phyloP scores from a whole-genome alignment of 345 rosid genomes.

The Carallia pectinifolia region DNA sequence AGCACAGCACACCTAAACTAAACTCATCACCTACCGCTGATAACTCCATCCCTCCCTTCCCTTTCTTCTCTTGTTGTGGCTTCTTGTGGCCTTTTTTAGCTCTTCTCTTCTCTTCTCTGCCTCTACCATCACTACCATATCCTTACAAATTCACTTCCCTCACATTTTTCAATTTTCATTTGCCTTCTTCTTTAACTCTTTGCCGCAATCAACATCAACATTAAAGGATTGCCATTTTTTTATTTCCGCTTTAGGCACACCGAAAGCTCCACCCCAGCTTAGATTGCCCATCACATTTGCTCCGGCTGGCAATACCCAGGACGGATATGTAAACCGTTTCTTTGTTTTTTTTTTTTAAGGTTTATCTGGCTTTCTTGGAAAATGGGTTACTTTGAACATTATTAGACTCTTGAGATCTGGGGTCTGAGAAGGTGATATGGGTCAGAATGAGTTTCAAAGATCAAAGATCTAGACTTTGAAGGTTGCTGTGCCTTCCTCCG shows the following conservation, averaged over 20 bases:
- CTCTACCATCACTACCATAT: slow-evolving; percentile 2
- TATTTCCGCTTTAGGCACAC: slow-evolving; percentile 26
- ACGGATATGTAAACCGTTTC: slow-evolving; percentile 31
- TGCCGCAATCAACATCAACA: slow-evolving; percentile 11
- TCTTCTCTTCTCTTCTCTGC: slow-evolving; percentile 12
- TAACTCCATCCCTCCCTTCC: slow-evolving; percentile 59
- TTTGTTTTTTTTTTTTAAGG: background rate
- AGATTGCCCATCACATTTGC: slow-evolving; percentile 45
- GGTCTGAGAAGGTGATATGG: slow-evolving; percentile 18
- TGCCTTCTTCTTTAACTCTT: background rate
- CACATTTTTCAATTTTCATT: slow-evolving; percentile 29
- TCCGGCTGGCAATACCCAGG: slow-evolving; percentile 21
- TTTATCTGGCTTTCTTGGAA: slow-evolving; percentile 23
- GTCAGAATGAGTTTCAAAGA: slow-evolving; percentile 10
- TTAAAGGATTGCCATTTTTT: slow-evolving; percentile 29
- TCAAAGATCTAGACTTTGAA: slow-evolving; percentile 51
- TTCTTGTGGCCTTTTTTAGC: background rate
- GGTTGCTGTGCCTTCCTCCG: slow-evolving; percentile 16
- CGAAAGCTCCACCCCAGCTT: slow-evolving; percentile 70
- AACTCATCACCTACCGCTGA: slow-evolving; percentile 75
- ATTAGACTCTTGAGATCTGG: slow-evolving; percentile 48
- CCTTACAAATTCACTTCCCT: background rate
- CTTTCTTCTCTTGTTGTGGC: slow-evolving; percentile 20
- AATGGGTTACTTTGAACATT: slow-evolving; percentile 10
- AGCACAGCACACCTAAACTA: slow-evolving; percentile 19